Evolutionary conservation across 2,329 filamentous ascomycete genomes (phyloP), one percentile per base, ranked within the genome.

Genomic region (Neophaeococcomyces mojaviensis): DNA sequence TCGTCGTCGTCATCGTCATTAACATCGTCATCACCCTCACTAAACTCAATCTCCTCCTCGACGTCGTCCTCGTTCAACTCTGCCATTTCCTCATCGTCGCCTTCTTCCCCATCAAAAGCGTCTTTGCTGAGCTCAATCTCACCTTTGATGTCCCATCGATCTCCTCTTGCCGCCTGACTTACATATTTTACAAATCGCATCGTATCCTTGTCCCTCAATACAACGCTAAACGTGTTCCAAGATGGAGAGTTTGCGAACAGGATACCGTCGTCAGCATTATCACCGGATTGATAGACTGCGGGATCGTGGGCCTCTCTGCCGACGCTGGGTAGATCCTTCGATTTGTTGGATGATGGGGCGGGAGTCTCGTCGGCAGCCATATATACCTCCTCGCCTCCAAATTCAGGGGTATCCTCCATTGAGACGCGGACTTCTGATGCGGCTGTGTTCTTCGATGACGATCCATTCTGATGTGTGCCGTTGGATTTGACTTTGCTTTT

Each of bases 121-220:
- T 50, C 53, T 16, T 50, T 47, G 7, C 38, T 47, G 15, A 56
- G 36, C 44, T 56, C 86, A 63, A 86, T 87, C 28, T 81, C 80
- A 1, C 81, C 92, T 38, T 80, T 83, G 40, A 97, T 74, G 68
- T 98, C 92, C 88, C 89, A 97, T 35, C 92, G 76, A 67, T 97
- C 92, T 1, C 92, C 92, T 60, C 79, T 79, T 6, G 92, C 92
- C 41, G 76, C 78, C 49, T 74, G 74, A 65, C 85, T 94, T 18
- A 98, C 84, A 64, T 97, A 98, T 72, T 97, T 98, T 59, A 97
- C 88, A 62, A 98, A 98, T 63, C 87, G 83, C 61, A 98, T 72
- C 12, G 85, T 84, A 12, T 87, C 89, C 55, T 79, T 81, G 62
- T 98, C 92, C 48, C 92, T 78, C 55, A 97, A 70, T 26, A 97